A percentile compares a stretch with the other conserved stretches of the same genome.
phyloP scores from a whole-genome alignment of 1,139 yeast genomes.

The Blastobotrys serpentis region DNA sequence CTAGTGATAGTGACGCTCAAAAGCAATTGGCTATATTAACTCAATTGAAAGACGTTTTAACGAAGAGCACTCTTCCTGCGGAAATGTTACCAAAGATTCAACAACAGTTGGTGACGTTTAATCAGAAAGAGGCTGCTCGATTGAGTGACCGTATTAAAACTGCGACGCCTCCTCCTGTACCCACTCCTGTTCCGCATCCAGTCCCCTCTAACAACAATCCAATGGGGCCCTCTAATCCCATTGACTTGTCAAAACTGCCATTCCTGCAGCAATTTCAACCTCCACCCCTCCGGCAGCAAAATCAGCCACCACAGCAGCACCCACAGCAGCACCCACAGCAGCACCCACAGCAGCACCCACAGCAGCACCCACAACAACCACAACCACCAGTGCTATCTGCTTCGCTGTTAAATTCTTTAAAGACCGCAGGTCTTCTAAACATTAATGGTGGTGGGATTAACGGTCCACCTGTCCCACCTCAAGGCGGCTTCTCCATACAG shows the following conservation, averaged over 20 bases:
- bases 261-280: slow-evolving; percentile 14
- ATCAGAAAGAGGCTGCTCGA: slow-evolving; percentile 31
- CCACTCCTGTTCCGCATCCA: slow-evolving; percentile 10
- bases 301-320: slow-evolving; percentile 2
- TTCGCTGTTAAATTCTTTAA: slow-evolving; percentile 23
- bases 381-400: slow-evolving; percentile 4
- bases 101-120: slow-evolving; percentile 41
- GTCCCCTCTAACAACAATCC: too few relatives aligned
- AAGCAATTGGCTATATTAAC: slow-evolving; percentile 36
- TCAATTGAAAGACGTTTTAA: slow-evolving; percentile 35
- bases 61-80: slow-evolving; percentile 40
- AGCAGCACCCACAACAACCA: slow-evolving; percentile 13
- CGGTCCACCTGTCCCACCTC: slow-evolving; percentile 10
- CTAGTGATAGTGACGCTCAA: slow-evolving; percentile 42
- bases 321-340: slow-evolving; percentile 18
- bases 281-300: slow-evolving; percentile 16
- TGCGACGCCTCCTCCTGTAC: slow-evolving; percentile 12
- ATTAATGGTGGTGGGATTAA: slow-evolving; percentile 10
- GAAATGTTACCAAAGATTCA: slow-evolving; percentile 44
- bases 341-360: slow-evolving; percentile 15
- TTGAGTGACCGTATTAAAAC: slow-evolving; percentile 11
- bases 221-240: slow-evolving; percentile 10
- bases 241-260: slow-evolving; percentile 16
- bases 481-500: slow-evolving; percentile 16
- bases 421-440: slow-evolving; percentile 25